Percentiles rank a stretch among this genome's conserved stretches.
These are phyloP conservation scores for Scopulariopsis brevicaulis DNA, from an alignment of 2,329 filamentous ascomycete species.

Conservation along the genomic window DNA sequence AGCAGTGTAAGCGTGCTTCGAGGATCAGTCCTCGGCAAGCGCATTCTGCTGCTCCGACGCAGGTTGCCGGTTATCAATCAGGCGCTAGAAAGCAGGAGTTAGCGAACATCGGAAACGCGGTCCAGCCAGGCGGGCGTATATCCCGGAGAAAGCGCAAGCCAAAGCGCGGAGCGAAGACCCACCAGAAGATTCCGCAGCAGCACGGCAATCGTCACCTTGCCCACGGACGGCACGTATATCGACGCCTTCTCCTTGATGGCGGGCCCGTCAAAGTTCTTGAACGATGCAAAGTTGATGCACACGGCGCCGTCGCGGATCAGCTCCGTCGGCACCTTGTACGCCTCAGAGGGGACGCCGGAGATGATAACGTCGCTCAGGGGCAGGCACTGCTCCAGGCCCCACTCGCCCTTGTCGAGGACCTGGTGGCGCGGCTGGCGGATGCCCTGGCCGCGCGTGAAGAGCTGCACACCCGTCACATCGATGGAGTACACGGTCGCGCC, in stretches of 20 bases:
- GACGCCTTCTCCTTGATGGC: constrained; percentile 91
- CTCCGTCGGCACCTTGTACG: constrained; percentile 79
- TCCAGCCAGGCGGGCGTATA: too few species aligned
- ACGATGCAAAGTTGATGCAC: constrained; percentile 98
- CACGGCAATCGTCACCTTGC: constrained; percentile 93
- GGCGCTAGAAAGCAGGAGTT: constrained; percentile 25
- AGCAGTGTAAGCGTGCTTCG: background rate
- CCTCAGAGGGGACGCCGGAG: constrained; percentile 77
- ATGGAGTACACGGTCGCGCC: constrained; percentile 93
- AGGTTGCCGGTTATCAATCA: constrained; percentile 37
- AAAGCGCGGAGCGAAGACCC: constrained; percentile 23
- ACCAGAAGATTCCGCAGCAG: constrained; percentile 82
- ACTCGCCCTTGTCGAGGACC: constrained; percentile 71
- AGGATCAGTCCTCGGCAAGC: background rate
- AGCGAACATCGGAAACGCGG: background rate
- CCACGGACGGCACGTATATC: constrained; percentile 93
- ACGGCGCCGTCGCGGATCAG: constrained; percentile 81
- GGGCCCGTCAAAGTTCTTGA: constrained; percentile 78
- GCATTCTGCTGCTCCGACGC: constrained; percentile 4
- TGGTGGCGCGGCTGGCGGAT: constrained; percentile 79
- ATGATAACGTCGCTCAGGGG: constrained; percentile 91
- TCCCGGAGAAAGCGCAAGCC: background rate
- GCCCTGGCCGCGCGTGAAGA: constrained; percentile 83
- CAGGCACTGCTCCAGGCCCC: constrained; percentile 69
- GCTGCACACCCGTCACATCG: constrained; percentile 81